Evolutionary conservation across 116 monocot genomes (phyloP), one percentile per base, ranked within the genome.

Genomic region (Cymodocea nodosa): DNA sequence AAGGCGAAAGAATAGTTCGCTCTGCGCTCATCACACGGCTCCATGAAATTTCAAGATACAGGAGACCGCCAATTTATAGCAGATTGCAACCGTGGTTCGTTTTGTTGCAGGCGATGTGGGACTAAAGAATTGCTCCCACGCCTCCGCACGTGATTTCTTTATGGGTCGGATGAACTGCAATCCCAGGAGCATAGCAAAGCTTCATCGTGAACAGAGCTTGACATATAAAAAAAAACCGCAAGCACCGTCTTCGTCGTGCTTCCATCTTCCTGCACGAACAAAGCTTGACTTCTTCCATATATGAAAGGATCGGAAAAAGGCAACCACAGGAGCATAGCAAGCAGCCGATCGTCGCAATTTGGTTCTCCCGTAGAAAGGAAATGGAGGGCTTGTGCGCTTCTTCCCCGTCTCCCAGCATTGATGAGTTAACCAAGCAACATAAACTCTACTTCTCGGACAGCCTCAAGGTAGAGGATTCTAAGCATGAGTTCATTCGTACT

Each of bases 1-100:
- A 93, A 93, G 93, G 93, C 93, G 89, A 93, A 93, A 89, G 86
- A 93, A 93, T 93, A 93, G 89, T 86, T 93, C 86, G 85, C 93
- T 89, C 2, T 93, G 93, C 68, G 84, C 84, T 71, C 82, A 86
- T 78, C 93, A 89, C 86, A 78, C 84, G 84, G 82, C 89, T 89
- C 80, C 87, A 70, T 87, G 71, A 30, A 30, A 35, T 30, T 30
- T 1, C 30, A 3, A n/a, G 30, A 1, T 30, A 30, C 30, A 30
- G 2, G 30, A 30, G 3, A 7, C 6, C 17, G 10, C 0, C 2
- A 9, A 9, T 52, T 17, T 52, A 9, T 52, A 15, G 10, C 6
- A 3, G 30, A 30, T 30, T 30, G 30, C 30, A 3, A 30, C 3
- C 3, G 30, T 3, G 30, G 3, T 1, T 30, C 6, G 3, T 52